Evolutionary conservation across 2,329 filamentous ascomycete species (phyloP).

Genomic region (Penicillium sp.): DNA sequence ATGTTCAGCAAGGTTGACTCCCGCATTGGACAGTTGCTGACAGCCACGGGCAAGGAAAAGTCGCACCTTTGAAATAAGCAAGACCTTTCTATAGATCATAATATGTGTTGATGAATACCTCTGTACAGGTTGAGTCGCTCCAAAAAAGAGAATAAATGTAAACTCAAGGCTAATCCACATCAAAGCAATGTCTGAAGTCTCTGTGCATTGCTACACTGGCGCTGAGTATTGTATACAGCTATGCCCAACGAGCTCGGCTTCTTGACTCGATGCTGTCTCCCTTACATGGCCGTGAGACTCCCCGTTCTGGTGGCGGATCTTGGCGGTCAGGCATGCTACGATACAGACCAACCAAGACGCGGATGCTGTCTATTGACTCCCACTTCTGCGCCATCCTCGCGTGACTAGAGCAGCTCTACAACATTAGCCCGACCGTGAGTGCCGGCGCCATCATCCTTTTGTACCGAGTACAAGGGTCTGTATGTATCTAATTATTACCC

Average conservation of each 20-base stretch:
- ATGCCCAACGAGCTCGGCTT: background rate
- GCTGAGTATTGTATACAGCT: too few relatives aligned
- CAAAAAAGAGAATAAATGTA: background rate
- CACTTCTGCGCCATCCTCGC: background rate
- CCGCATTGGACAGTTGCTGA: conserved; percentile 22
- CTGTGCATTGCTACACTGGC: background rate
- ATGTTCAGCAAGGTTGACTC: conserved; percentile 22
- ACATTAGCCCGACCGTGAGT: background rate
- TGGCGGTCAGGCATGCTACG: background rate
- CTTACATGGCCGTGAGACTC: background rate
- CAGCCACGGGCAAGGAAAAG: background rate
- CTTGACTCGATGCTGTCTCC: background rate
- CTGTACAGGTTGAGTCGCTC: background rate
- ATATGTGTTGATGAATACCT: background rate
- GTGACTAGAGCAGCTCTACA: background rate
- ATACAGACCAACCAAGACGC: background rate
- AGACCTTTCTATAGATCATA: background rate
- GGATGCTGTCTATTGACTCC: background rate
- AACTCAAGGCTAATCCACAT: too few relatives aligned
- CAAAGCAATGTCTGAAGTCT: too few relatives aligned
- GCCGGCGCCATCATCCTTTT: background rate
- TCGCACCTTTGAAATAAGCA: background rate
- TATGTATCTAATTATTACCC: background rate
- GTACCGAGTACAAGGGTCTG: too few relatives aligned
- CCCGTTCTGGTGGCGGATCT: background rate